Conservation (phyloP, 768 basidiomycete genomes). For the Pisolithus albus region DNA sequence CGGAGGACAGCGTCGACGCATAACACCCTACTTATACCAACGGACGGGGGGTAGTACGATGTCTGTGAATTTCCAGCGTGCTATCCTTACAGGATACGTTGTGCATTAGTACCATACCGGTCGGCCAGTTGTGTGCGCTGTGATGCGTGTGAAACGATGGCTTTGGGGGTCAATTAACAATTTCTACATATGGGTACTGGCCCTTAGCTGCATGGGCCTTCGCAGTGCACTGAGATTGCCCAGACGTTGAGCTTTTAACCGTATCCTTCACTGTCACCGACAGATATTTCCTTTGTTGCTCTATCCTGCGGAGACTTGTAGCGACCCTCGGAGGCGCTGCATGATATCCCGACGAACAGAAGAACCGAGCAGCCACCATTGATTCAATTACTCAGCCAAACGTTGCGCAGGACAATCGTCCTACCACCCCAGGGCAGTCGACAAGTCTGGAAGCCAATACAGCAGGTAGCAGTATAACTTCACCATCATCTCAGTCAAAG, state of each 20-base stretch:
- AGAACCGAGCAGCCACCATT: conserved; percentile 44
- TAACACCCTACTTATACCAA: no score
- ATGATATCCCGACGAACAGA: conserved; percentile 19
- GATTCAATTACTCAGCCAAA: conserved; percentile 55
- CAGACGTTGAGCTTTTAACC: conserved; percentile 16
- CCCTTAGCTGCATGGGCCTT: conserved; percentile 15
- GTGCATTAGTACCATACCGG: no score
- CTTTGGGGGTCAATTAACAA: conserved; percentile 22
- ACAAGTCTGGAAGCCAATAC: conserved; percentile 44
- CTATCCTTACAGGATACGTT: no score
- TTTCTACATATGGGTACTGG: conserved; percentile 19
- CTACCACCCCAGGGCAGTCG: conserved; percentile 34
- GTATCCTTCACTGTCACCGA: conserved; percentile 13
- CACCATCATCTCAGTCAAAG: conserved; percentile 25
- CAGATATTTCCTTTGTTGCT: conserved; percentile 14
- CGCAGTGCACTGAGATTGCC: conserved; percentile 16
- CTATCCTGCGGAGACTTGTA: conserved; percentile 12
- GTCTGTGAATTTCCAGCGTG: no score
- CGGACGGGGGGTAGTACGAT: no score
- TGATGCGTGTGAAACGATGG: background rate
- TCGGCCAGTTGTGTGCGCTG: no score
- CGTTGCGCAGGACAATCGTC: conserved; percentile 49
- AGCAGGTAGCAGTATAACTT: conserved; percentile 20
- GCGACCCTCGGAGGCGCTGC: conserved; percentile 20
- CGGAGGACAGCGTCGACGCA: no score